These are phyloP conservation scores for Serendipita sp. DNA, from an alignment of 1,284 basidiomycete species.

Conservation along the genomic window DNA sequence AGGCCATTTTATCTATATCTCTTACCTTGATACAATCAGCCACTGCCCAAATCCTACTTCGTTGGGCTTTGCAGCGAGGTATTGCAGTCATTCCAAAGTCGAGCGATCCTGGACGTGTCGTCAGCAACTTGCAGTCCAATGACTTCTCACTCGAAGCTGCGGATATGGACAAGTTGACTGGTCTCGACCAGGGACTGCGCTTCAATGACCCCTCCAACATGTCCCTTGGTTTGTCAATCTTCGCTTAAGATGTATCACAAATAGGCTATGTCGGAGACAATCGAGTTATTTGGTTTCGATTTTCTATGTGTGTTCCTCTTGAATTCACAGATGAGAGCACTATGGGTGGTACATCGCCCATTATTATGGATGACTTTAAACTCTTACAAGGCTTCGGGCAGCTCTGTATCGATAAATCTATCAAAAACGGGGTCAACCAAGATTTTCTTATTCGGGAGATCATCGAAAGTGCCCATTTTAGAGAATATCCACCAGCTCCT, in stretches of 20 bases:
- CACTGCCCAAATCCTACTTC: conserved; percentile 50
- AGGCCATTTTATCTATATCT: conserved; percentile 12
- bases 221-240: conserved; percentile 48
- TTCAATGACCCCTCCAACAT: conserved; percentile 59
- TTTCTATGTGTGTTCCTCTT: background rate
- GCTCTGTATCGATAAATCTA: background rate
- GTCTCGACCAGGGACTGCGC: conserved; percentile 50
- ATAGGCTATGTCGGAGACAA: background rate
- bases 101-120: conserved; percentile 38
- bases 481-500: background rate
- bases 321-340: background rate
- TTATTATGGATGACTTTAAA: background rate
- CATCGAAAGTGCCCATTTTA: background rate
- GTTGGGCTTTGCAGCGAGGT: conserved; percentile 65
- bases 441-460: background rate
- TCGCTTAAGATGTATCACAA: conserved; percentile 33
- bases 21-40: conserved; percentile 21
- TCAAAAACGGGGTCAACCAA: background rate
- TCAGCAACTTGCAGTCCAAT: conserved; percentile 44
- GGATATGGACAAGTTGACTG: conserved; percentile 46
- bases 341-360: background rate
- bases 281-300: background rate
- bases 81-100: conserved; percentile 71
- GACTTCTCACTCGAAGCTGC: conserved; percentile 43
- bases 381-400: background rate